Percentiles rank a stretch among this genome's conserved stretches.
Evolutionary conservation across 192 early-diverging fungal genomes (phyloP).

Genomic region (Diversispora epigaea): DNA sequence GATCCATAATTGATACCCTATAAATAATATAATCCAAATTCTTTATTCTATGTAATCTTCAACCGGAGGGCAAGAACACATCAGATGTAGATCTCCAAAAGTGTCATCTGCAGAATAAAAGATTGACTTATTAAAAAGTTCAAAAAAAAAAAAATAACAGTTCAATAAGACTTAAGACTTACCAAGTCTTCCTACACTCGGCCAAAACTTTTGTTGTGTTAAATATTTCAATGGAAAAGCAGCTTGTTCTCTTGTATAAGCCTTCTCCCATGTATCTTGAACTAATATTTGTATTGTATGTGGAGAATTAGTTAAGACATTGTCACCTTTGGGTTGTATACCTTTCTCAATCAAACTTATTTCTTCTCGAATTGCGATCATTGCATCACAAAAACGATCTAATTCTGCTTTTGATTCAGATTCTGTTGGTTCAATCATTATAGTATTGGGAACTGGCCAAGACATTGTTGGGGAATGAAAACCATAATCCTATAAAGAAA

Average conservation of each 20-base stretch:
- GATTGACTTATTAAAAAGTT: not conserved
- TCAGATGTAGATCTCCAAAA: constrained; percentile 90
- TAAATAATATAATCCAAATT: no score
- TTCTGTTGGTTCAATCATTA: constrained; percentile 99
- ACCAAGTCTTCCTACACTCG: constrained; percentile 78
- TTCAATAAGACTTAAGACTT: constrained; percentile 27
- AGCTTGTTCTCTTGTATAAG: constrained; percentile 84
- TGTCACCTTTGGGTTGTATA: constrained; percentile 79
- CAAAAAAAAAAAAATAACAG: not conserved
- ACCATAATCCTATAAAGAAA: constrained; percentile 73
- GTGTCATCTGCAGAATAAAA: constrained; percentile 74
- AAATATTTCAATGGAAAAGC: constrained; percentile 87
- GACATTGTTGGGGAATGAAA: constrained; percentile 99
- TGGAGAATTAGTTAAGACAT: constrained; percentile 86
- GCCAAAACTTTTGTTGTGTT: constrained; percentile 95
- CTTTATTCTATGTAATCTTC: constrained; percentile 61
- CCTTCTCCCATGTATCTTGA: constrained; percentile 71
- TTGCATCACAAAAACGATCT: constrained; percentile 97
- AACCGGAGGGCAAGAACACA: constrained; percentile 95
- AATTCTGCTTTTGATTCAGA: constrained; percentile 91
- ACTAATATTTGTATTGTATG: constrained; percentile 81
- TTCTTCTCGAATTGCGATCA: constrained; percentile 94
- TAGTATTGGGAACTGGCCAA: constrained; percentile 97
- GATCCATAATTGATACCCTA: no score
- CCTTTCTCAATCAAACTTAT: constrained; percentile 87